Base-by-base conservation (phyloP, 2,329 filamentous ascomycete species). In the Ceratocystis colombiana region DNA sequence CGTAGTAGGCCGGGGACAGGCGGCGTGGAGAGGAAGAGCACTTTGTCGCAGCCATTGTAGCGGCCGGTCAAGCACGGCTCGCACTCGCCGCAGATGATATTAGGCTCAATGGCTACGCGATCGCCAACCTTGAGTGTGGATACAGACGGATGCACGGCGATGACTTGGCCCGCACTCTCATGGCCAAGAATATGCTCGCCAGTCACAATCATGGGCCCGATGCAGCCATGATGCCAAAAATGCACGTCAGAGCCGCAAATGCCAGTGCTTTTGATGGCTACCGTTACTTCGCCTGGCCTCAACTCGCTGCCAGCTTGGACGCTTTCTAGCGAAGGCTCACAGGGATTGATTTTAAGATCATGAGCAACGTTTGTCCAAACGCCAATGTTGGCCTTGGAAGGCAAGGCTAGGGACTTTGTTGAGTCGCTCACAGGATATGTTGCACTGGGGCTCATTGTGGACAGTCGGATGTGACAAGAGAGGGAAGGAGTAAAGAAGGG, bases 161-260 rank as follows among this genome's bases (percentile, higher is more conserved):
- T 82, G 68, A 96, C 77, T 72, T 88, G 86, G 69, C 92, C 93
- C 3, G 91, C 88, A 53, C 90, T 94, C 78, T 97, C 93, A 80
- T 97, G 93, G 70, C 93, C 93, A 22, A 97, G 86, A 73, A 96
- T 91, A 76, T 96, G 93, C 73, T 92, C 88, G 73, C 83, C 88
- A 71, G 83, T 83, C 61, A 97, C 93, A 69, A 96, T 87, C 92
- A 96, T 96, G 71, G 92, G 92, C 33, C 93, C 93, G 74, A 97
- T 97, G 79, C 89, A 89, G 70, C 93, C 93, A 62, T 88, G 88
- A 74, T 95, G 90, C 93, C 93, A 97, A 80, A 97, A 97, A 78
- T 97, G 93, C 66, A 97, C 87, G 76, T 96, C 92, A 68, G 90
- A 96, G 84, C 93, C 93, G 80, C 94, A 97, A 72, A 97, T 97